phyloP scores from a whole-genome alignment of 1,284 basidiomycete genomes.

The Austroboletus novae-zelandiae region DNA sequence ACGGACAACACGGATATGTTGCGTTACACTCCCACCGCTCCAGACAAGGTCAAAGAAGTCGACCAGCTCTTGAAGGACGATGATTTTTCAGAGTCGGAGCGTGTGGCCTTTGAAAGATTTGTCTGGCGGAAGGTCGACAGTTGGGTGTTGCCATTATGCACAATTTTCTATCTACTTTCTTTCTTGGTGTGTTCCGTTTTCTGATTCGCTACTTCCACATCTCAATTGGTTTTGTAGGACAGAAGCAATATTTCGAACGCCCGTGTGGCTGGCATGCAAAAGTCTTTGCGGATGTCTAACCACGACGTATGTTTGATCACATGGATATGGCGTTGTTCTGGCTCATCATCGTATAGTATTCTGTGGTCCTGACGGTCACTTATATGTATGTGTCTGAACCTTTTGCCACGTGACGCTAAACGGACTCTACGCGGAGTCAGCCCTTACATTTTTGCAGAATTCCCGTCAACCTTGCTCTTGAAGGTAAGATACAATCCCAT shows the following conservation, averaged over 20 bases:
- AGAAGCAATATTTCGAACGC: constrained; percentile 59
- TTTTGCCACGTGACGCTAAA: not conserved
- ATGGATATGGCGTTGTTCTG: not conserved
- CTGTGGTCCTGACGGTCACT: constrained; percentile 51
- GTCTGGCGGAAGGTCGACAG: constrained; percentile 51
- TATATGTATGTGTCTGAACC: constrained; percentile 39
- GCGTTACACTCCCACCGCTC: not conserved
- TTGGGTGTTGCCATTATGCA: constrained; percentile 46
- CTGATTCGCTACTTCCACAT: not conserved
- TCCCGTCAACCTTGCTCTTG: constrained; percentile 59
- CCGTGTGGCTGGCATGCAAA: constrained; percentile 55
- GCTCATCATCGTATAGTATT: constrained; percentile 35
- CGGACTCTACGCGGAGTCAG: constrained; percentile 24
- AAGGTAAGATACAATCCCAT: constrained; percentile 35
- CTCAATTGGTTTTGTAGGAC: constrained; percentile 15
- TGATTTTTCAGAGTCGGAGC: constrained; percentile 16
- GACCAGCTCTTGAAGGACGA: constrained; percentile 1
- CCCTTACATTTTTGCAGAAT: constrained; percentile 57
- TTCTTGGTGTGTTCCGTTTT: constrained; percentile 41
- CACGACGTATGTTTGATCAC: constrained; percentile 33
- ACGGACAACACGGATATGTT: constrained; percentile 5
- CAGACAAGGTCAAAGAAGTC: constrained; percentile 10
- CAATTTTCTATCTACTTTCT: constrained; percentile 49
- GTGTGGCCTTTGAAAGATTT: constrained; percentile 29
- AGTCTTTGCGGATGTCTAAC: constrained; percentile 50